Evolutionary conservation across 805 yeast species (phyloP).

Genomic region (Metschnikowia dekortorum): DNA sequence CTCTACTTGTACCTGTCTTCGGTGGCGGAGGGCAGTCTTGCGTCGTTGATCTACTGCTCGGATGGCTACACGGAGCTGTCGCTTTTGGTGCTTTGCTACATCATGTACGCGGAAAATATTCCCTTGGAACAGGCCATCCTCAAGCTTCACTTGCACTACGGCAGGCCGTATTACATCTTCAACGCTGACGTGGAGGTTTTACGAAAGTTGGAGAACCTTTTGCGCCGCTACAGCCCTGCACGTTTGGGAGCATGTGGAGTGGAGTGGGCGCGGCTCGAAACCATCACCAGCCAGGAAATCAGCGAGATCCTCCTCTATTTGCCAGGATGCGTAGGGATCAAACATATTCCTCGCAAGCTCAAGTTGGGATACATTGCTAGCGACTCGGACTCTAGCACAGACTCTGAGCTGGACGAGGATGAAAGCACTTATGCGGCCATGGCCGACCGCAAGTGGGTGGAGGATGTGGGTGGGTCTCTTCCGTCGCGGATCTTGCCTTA

Average conservation of each 20-base stretch:
- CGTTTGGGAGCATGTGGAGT: conserved; percentile 11
- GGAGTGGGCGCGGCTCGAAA: conserved; percentile 31
- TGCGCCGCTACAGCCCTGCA: conserved; percentile 58
- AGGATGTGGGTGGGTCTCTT: conserved; percentile 56
- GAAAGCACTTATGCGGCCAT: background rate
- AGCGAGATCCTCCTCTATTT: conserved; percentile 28
- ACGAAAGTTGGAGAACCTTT: conserved; percentile 56
- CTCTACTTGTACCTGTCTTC: conserved; percentile 41
- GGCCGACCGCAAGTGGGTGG: conserved; percentile 29
- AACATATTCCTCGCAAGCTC: conserved; percentile 9
- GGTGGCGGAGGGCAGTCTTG: conserved; percentile 28
- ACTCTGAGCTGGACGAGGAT: conserved; percentile 14
- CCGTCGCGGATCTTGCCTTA: conserved; percentile 85
- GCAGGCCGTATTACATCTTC: conserved; percentile 82
- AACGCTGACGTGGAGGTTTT: conserved; percentile 68
- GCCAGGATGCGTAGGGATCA: background rate
- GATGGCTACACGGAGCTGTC: conserved; percentile 94
- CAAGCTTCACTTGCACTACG: conserved; percentile 55
- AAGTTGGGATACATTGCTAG: conserved; percentile 28
- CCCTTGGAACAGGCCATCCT: conserved; percentile 62
- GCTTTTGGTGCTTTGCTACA: conserved; percentile 62
- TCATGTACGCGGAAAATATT: conserved; percentile 64
- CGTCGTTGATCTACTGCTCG: conserved; percentile 65
- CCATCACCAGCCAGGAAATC: conserved; percentile 26
- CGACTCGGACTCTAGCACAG: conserved; percentile 20